These are phyloP conservation scores for Desmodesmus armatus DNA, from an alignment of 139 green algal species.

Conservation along the genomic window DNA sequence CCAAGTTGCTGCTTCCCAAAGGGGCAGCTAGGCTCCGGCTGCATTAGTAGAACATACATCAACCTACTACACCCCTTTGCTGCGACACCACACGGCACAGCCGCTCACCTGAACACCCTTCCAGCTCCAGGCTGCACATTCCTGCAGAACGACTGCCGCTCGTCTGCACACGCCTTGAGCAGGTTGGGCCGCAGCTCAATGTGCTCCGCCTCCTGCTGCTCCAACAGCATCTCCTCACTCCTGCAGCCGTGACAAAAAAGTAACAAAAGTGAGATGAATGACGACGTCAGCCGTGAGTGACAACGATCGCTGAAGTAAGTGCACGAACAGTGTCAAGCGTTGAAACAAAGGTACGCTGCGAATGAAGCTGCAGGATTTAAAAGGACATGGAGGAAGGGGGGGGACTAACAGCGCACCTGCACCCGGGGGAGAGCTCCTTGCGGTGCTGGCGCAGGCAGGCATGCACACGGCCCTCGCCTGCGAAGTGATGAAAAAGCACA, in stretches of 20 bases:
- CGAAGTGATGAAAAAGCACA: no score
- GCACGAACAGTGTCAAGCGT: no score
- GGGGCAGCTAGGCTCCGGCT: not conserved
- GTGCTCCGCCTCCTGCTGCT: slow-evolving; percentile 65
- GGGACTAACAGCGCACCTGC: no score
- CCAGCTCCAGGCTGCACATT: slow-evolving; percentile 62
- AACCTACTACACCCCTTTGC: no score
- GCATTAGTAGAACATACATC: no score
- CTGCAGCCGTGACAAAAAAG: slow-evolving; percentile 73
- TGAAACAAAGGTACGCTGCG: no score
- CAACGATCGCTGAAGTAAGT: no score
- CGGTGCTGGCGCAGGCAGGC: slow-evolving; percentile 81
- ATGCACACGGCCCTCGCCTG: slow-evolving; percentile 78
- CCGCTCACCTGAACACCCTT: slow-evolving; percentile 71
- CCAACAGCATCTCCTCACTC: slow-evolving; percentile 82
- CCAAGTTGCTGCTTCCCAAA: not conserved
- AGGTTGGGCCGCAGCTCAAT: slow-evolving; percentile 74
- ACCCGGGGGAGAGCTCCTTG: slow-evolving; percentile 70
- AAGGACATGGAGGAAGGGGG: no score
- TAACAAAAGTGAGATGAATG: no score
- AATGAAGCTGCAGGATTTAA: no score
- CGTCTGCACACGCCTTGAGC: slow-evolving; percentile 63
- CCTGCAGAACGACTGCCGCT: slow-evolving; percentile 78
- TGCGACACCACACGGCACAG: not conserved
- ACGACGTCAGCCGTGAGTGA: no score